Evolutionary conservation across 108 stramenopile genomes (phyloP).

Genomic region (Discostella stelligeroides): DNA sequence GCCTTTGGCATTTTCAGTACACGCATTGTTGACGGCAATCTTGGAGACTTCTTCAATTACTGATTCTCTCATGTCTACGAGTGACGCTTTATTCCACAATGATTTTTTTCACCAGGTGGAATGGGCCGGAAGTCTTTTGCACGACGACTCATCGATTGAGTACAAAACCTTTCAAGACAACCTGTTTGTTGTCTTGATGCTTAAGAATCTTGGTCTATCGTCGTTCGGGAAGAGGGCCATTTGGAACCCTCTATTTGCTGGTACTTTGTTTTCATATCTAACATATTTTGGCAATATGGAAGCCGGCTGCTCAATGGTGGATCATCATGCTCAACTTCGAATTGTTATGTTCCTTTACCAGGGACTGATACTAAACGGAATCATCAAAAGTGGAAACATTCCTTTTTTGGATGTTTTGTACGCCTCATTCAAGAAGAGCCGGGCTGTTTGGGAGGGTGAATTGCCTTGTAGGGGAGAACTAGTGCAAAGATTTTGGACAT

Average conservation of each 20-base stretch:
- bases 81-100: constrained; percentile 31
- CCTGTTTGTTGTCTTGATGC: constrained; percentile 15
- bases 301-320: constrained; percentile 40
- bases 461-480: constrained; percentile 45
- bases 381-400: constrained; percentile 28
- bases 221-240: constrained; percentile 23
- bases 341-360: constrained; percentile 55
- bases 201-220: constrained; percentile 33
- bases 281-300: constrained; percentile 52
- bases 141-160: neutral
- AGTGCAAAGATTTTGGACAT: constrained; percentile 49
- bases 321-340: constrained; percentile 51
- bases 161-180: constrained; percentile 21
- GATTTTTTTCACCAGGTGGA: constrained; percentile 38
- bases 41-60: constrained; percentile 28
- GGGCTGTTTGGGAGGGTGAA: constrained; percentile 54
- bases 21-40: constrained; percentile 53
- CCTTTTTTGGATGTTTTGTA: constrained; percentile 44
- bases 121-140: neutral
- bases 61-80: constrained; percentile 7
- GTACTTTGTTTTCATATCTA: constrained; percentile 37
- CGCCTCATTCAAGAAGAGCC: constrained; percentile 38
- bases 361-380: constrained; percentile 40
- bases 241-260: constrained; percentile 62
- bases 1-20: constrained; percentile 54